phyloP scores from a whole-genome alignment of 2,329 filamentous ascomycete genomes.

The Cytospora leucostoma region DNA sequence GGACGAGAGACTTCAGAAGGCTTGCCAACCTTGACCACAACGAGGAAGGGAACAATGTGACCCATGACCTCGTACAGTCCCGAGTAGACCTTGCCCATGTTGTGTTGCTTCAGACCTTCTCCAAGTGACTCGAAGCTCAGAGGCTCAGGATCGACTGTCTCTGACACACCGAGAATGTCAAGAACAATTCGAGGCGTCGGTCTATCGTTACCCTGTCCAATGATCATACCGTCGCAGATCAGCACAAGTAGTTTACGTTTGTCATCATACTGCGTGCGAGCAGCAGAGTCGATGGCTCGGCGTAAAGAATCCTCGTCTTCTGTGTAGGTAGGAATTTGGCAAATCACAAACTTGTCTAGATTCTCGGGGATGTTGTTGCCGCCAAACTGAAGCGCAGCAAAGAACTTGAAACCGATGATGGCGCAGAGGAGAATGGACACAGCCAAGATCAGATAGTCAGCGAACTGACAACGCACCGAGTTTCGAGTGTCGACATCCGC shows the following conservation, averaged over 20 bases:
- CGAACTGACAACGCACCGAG: constrained; percentile 81
- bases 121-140: constrained; percentile 96
- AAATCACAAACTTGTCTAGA: constrained; percentile 97
- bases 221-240: constrained; percentile 98
- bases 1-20: constrained; percentile 93
- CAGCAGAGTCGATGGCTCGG: constrained; percentile 93
- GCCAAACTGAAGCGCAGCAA: constrained; percentile 92
- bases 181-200: constrained; percentile 94
- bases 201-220: constrained; percentile 95
- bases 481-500: constrained; percentile 90
- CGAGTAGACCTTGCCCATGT: constrained; percentile 99
- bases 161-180: constrained; percentile 93
- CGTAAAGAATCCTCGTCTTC: constrained; percentile 97
- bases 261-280: constrained; percentile 95
- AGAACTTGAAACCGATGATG: constrained; percentile 93
- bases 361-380: constrained; percentile 91
- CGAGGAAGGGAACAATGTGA: constrained; percentile 96
- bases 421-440: constrained; percentile 78
- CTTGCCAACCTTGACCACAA: constrained; percentile 96
- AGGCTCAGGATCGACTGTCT: constrained; percentile 91
- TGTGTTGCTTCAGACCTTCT: constrained; percentile 95
- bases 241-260: constrained; percentile 94
- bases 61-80: constrained; percentile 97
- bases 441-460: constrained; percentile 84
- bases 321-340: constrained; percentile 95